phyloP scores from a whole-genome alignment of 2,329 filamentous ascomycete genomes.

The Epichloe gansuensis region DNA sequence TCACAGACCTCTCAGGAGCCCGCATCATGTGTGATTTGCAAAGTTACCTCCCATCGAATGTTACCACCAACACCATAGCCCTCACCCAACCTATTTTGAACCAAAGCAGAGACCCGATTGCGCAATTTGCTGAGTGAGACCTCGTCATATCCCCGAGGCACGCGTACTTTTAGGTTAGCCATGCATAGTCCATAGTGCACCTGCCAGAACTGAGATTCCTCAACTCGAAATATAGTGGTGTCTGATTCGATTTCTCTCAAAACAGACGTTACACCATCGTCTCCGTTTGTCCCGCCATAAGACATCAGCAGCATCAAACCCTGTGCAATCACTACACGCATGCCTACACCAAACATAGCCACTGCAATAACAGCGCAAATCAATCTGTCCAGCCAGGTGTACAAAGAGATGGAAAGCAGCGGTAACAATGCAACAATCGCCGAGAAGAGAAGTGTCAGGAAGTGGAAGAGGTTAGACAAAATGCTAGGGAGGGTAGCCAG shows the following conservation, averaged over 20 bases:
- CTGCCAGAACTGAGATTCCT: slow-evolving; percentile 96
- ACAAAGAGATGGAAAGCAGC: slow-evolving; percentile 66
- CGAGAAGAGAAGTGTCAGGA: slow-evolving; percentile 82
- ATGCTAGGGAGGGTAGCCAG: slow-evolving; percentile 71
- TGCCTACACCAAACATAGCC: slow-evolving; percentile 78
- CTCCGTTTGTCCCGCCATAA: slow-evolving; percentile 37
- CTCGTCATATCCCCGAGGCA: slow-evolving; percentile 53
- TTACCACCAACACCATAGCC: slow-evolving; percentile 70
- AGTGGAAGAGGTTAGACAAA: slow-evolving; percentile 90
- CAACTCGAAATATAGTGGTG: slow-evolving; percentile 59
- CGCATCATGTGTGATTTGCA: slow-evolving; percentile 50
- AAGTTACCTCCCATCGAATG: slow-evolving; percentile 83
- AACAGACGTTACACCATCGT: slow-evolving; percentile 52
- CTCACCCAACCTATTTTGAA: slow-evolving; percentile 77
- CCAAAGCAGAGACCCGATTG: slow-evolving; percentile 61
- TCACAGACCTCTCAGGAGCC: slow-evolving; percentile 9
- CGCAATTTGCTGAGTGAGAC: slow-evolving; percentile 59
- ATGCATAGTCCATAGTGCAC: slow-evolving; percentile 95
- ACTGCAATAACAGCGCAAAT: slow-evolving; percentile 72
- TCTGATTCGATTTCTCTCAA: slow-evolving; percentile 76
- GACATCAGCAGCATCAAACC: slow-evolving; percentile 95
- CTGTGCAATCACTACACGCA: slow-evolving; percentile 70
- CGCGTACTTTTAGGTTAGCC: slow-evolving; percentile 76
- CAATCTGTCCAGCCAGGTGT: slow-evolving; percentile 69
- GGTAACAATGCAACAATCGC: slow-evolving; percentile 68